Percentiles rank a stretch among this genome's conserved stretches.
phyloP scores from a whole-genome alignment of 2,329 filamentous ascomycete species.

The Hirsutella thompsonii region DNA sequence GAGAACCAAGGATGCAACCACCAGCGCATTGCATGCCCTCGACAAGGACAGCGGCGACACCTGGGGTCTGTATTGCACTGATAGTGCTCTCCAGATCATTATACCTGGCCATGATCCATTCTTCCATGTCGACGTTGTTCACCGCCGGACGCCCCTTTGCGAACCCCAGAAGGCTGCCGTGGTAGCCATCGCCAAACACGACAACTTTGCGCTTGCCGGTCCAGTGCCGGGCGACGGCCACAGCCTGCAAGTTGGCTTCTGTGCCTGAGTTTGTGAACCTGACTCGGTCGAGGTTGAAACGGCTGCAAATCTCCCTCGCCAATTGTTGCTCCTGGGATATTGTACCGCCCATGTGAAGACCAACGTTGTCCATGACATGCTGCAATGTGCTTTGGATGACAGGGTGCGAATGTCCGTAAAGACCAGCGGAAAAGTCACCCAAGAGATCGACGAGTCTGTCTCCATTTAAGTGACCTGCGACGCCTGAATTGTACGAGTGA shows the following conservation, averaged over 20 bases:
- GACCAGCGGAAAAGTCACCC: slow-evolving; percentile 49
- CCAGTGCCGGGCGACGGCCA: slow-evolving; percentile 38
- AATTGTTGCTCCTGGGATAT: slow-evolving; percentile 36
- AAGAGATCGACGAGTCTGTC: slow-evolving; percentile 46
- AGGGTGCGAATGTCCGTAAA: slow-evolving; percentile 53
- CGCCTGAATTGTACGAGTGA: not conserved
- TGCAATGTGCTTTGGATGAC: slow-evolving; percentile 35
- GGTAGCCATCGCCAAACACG: slow-evolving; percentile 32
- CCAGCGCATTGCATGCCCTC: slow-evolving; percentile 55
- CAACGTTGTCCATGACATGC: slow-evolving; percentile 27
- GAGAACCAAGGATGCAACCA: slow-evolving; percentile 38
- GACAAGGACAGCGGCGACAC: slow-evolving; percentile 50
- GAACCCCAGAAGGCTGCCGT: slow-evolving; percentile 24
- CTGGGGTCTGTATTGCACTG: slow-evolving; percentile 26
- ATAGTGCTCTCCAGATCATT: slow-evolving; percentile 41
- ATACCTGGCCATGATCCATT: slow-evolving; percentile 49
- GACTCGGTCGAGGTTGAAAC: slow-evolving; percentile 42
- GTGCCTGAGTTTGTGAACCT: slow-evolving; percentile 55
- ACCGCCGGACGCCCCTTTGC: slow-evolving; percentile 17
- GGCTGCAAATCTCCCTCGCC: slow-evolving; percentile 35
- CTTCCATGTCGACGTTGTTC: slow-evolving; percentile 34
- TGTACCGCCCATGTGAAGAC: slow-evolving; percentile 42
- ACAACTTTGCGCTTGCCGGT: slow-evolving; percentile 33
- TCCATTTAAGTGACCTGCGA: not conserved
- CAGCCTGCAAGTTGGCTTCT: slow-evolving; percentile 48